phyloP scores from a whole-genome alignment of 805 yeast species.

The Suhomyces kilbournensis region DNA sequence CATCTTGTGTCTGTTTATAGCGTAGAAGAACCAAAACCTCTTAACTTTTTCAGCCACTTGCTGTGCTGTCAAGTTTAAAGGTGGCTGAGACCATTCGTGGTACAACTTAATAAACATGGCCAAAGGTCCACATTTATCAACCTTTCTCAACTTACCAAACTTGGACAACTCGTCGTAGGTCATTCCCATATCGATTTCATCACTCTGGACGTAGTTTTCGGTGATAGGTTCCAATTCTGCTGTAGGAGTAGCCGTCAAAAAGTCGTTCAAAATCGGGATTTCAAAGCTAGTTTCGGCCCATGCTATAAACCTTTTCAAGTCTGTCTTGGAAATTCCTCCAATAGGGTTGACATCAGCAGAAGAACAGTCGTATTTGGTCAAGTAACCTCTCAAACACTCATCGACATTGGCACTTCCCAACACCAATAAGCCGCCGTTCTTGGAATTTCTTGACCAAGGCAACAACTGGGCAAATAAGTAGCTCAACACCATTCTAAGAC shows the following conservation, averaged over 20 bases:
- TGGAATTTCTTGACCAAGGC: slow-evolving; percentile 85
- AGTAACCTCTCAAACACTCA: slow-evolving; percentile 91
- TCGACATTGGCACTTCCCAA: slow-evolving; percentile 97
- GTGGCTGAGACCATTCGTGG: slow-evolving; percentile 86
- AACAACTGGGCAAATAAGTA: slow-evolving; percentile 90
- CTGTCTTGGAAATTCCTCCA: slow-evolving; percentile 97
- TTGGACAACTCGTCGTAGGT: slow-evolving; percentile 89
- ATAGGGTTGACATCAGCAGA: slow-evolving; percentile 97
- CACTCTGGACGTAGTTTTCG: slow-evolving; percentile 86
- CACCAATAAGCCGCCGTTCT: slow-evolving; percentile 78
- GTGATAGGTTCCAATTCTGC: slow-evolving; percentile 98
- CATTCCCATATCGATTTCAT: slow-evolving; percentile 98
- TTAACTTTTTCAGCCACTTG: slow-evolving; percentile 91
- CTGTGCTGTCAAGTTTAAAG: slow-evolving; percentile 63
- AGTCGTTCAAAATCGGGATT: slow-evolving; percentile 72
- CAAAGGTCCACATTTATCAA: slow-evolving; percentile 94
- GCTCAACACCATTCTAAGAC: slow-evolving; percentile 90
- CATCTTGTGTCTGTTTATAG: slow-evolving; percentile 94
- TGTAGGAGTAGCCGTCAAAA: slow-evolving; percentile 90
- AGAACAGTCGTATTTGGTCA: slow-evolving; percentile 96
- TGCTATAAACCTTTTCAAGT: slow-evolving; percentile 77
- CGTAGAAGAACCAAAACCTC: slow-evolving; percentile 87
- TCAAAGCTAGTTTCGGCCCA: slow-evolving; percentile 72
- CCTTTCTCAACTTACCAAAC: slow-evolving; percentile 87
- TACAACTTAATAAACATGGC: slow-evolving; percentile 87